Evolutionary conservation across 202 grass and related monocot species (phyloP).

Genomic region (Dendrocalamus latiflorus): DNA sequence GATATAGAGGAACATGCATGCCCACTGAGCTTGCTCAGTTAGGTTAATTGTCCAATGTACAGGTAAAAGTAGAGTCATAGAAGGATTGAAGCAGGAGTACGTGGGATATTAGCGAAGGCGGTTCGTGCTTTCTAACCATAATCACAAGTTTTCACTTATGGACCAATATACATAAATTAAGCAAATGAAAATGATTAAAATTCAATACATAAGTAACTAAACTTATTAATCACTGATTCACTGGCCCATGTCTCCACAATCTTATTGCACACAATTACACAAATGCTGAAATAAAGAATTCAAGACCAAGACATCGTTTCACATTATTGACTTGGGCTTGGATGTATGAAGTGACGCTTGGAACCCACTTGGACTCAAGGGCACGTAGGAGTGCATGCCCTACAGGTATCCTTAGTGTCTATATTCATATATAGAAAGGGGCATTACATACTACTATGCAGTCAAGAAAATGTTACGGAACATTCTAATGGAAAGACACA

Average conservation of each 20-base stretch:
- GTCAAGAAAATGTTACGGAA: not conserved
- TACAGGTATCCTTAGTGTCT: not conserved
- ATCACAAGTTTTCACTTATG: not conserved
- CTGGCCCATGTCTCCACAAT: not conserved
- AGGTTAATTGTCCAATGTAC: not conserved
- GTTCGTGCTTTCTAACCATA: not conserved
- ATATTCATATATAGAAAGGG: not conserved
- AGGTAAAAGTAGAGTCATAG: not conserved
- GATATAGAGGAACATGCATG: not conserved
- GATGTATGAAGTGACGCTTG: not conserved
- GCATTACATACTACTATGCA: not conserved
- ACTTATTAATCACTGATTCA: not conserved
- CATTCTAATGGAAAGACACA: not conserved
- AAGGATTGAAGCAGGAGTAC: not conserved
- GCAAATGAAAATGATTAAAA: not conserved
- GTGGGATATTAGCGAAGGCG: not conserved
- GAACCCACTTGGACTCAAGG: not conserved
- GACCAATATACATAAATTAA: not conserved
- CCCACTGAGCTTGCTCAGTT: not conserved
- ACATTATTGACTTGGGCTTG: not conserved
- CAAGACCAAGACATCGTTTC: not conserved
- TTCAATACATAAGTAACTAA: not conserved
- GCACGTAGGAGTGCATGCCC: not conserved
- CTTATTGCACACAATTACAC: not conserved
- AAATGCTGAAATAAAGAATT: not conserved